Base-by-base conservation (phyloP, 148 eudicot species). In the Rhododendron williamsianum region DNA sequence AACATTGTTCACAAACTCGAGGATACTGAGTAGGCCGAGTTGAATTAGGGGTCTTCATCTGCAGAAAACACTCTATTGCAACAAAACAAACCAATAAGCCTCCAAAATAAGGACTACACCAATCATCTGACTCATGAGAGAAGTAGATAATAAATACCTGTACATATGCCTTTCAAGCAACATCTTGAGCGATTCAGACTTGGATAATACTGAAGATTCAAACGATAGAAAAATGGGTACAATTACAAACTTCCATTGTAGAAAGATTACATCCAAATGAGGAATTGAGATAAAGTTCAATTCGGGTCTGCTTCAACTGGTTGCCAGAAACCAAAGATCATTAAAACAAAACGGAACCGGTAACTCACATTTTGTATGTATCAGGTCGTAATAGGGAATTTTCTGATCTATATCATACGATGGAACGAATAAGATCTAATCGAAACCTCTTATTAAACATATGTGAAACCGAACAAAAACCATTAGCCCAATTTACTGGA, bases 11-110 rank as follows among this genome's bases (percentile, higher is more conserved):
- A 48, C 16, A 85, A 33, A 87, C 46, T 67, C 13, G 88, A 95
- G 98, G 98, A 97, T 97, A 95, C 99, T 93, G 96, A 25, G 99
- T 95, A 23, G 99, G 99, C 56, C 94, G 93, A 80, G 96, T 92
- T 25, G 99, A 97, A 90, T 95, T 90, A 45, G 99, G 98, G 83
- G 96, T 93, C 95, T 95, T 97, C 99, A 97, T 94, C 93, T 97
- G 99, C 89, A 97, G 87, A 84, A 97, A 97, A 90, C 99, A 97
- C 91, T 97, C 99, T 97, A 91, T 54, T 78, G 81, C 63, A 63
- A 87, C 83, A 58, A 81, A 87, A 58, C 71, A 89, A 56, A 84
- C 73, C 46, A 83, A 46, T 25, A 9, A 43, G 79, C 3, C 63
- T 45, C 49, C 76, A 48, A 46, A 45, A 56, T 60, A 65, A 71